These are phyloP conservation scores for Colletotrichum destructivum DNA, from an alignment of 2,329 filamentous ascomycete genomes.

Conservation along the genomic window DNA sequence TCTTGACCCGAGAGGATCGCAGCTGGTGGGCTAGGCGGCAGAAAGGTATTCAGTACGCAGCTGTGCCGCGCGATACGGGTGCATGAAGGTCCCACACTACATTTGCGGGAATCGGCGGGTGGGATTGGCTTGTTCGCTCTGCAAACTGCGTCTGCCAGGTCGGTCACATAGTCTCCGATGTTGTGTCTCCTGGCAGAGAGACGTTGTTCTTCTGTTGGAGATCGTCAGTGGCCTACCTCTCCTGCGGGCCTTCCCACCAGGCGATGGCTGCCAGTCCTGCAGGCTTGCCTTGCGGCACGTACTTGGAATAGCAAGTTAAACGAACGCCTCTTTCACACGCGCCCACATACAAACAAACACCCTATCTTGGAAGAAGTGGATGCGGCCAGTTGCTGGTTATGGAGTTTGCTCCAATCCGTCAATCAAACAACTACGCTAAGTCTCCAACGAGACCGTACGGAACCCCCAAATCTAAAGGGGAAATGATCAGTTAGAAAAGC, in stretches of 20 bases:
- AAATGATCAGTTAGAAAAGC: background rate
- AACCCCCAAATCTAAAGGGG: background rate
- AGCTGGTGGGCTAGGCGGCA: background rate
- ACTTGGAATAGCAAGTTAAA: background rate
- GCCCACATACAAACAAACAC: background rate
- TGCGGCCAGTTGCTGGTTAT: background rate
- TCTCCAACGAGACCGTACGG: background rate
- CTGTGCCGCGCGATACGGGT: background rate
- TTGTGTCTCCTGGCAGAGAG: background rate
- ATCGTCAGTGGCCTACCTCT: background rate
- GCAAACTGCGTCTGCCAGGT: background rate
- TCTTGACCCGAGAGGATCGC: too few relatives aligned
- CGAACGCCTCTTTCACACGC: background rate
- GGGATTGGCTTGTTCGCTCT: background rate
- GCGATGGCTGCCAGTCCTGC: slow-evolving; percentile 1
- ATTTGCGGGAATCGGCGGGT: background rate
- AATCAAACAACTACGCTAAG: background rate
- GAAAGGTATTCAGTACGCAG: slow-evolving; percentile 5
- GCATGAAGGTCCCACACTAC: background rate
- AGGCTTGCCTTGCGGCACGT: background rate
- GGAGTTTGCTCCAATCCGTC: background rate
- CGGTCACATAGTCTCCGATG: background rate
- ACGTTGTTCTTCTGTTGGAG: background rate
- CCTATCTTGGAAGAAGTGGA: background rate
- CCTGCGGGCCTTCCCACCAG: background rate